Base-by-base conservation (phyloP, 306 rosid species). In the Casuarina cunninghamiana region DNA sequence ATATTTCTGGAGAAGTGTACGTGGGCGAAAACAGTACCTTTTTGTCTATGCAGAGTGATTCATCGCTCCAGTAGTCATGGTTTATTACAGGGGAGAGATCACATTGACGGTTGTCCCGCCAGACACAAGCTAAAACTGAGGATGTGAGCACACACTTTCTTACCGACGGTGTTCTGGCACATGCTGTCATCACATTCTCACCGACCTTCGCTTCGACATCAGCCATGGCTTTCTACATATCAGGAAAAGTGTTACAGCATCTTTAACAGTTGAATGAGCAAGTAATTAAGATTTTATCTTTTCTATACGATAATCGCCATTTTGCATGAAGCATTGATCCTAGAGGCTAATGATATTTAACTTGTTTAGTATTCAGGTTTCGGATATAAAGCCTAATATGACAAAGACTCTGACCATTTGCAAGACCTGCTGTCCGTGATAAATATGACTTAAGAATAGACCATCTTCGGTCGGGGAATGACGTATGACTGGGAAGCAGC, bases 181-280 rank as follows among this genome's bases (percentile, higher is more conserved):
- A 95, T 60, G 97, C 99, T 75, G 82, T 87, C 87, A 95, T 89
- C 75, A 95, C 99, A 85, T 88, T 91, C 89, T 93, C 93, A 19
- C 87, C 79, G 4, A 73, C 94, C 65, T 77, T 88, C 0, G 78
- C 91, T 86, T 95, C 99, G 35, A 93, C 78, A 69, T 90, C 99
- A 1, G 81, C 97, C 97, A 95, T 95, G 7, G 85, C 84, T 90
- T 93, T 93, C 99, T 95, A 45, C 12, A 58, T n/a, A 71, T 38
- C 75, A 69, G 0, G 76, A 53, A 12, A 15, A 69, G 26, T 26
- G 32, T 26, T 17, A 6, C 7, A 69, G 19, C 32, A 8, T 54
- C 35, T 54, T 6, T 2, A 53, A 53, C 26, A 46, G 50, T 5
- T 46, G 50, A 46, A 46, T 46, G 7, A 11, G 10, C 32, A 26